These are phyloP conservation scores for Cystobasidiaceae sp. DNA, from an alignment of 1,284 basidiomycete species.

Conservation along the genomic window DNA sequence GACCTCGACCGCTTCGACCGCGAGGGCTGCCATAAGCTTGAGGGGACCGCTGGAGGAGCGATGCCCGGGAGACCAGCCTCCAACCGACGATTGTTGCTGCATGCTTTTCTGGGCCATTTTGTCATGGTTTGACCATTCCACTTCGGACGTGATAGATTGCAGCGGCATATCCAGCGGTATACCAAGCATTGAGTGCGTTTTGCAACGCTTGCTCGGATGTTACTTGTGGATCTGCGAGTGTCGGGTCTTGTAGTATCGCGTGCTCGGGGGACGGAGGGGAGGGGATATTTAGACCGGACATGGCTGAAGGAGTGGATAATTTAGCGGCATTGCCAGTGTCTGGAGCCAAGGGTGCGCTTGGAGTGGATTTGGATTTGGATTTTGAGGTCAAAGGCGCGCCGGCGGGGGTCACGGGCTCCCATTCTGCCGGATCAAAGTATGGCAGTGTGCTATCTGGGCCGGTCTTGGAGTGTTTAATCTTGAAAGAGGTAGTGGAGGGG, in stretches of 20 bases:
- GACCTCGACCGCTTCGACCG: too few relatives aligned
- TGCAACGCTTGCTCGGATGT: constrained; percentile 9
- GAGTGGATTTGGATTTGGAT: too few relatives aligned
- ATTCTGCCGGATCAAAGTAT: constrained; percentile 9
- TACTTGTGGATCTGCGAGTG: background rate
- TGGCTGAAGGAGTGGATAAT: background rate
- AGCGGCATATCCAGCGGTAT: constrained; percentile 27
- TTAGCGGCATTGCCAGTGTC: background rate
- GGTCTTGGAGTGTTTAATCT: background rate
- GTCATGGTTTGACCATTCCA: constrained; percentile 12
- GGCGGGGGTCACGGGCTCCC: background rate
- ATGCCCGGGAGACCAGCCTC: too few relatives aligned
- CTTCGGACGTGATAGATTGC: constrained; percentile 23
- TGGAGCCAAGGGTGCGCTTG: too few relatives aligned
- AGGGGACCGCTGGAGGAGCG: too few relatives aligned
- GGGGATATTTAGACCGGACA: background rate
- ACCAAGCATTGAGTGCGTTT: constrained; percentile 20
- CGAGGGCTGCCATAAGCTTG: too few relatives aligned
- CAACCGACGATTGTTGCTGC: background rate
- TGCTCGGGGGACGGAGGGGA: constrained; percentile 1
- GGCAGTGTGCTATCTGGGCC: background rate
- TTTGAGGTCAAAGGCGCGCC: background rate
- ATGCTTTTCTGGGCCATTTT: background rate
- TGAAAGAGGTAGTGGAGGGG: background rate
- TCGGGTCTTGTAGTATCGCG: background rate